Percentiles rank a stretch among this genome's conserved stretches.
Evolutionary conservation across 108 stramenopile genomes (phyloP).

Genomic region (Cyclotella atomus): DNA sequence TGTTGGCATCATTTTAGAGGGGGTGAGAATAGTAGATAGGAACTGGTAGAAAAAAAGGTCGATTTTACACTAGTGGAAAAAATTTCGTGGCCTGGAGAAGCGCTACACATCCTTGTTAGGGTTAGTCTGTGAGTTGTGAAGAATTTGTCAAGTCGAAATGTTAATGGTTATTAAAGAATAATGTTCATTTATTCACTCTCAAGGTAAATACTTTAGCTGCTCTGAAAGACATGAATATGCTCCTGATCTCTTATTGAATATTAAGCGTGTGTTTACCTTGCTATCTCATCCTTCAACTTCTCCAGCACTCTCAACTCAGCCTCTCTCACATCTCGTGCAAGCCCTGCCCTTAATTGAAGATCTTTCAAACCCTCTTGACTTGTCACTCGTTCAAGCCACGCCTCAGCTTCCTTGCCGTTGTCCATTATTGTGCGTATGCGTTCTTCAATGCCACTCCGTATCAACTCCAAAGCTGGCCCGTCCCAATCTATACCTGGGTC

Average conservation of each 20-base stretch:
- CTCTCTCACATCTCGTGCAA: slow-evolving; percentile 34
- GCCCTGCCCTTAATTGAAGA: slow-evolving; percentile 18
- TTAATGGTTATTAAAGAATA: no score
- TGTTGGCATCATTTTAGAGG: no score
- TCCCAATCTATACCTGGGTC: slow-evolving; percentile 36
- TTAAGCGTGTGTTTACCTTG: background rate
- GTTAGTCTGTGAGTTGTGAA: no score
- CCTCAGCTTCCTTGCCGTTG: slow-evolving; percentile 22
- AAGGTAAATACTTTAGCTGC: no score
- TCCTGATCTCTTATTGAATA: background rate
- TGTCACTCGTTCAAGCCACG: slow-evolving; percentile 26
- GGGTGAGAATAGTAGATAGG: no score
- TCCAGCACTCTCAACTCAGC: slow-evolving; percentile 45
- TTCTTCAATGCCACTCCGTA: slow-evolving; percentile 33
- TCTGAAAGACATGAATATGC: no score
- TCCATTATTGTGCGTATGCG: slow-evolving; percentile 31
- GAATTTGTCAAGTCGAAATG: no score
- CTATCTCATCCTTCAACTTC: background rate
- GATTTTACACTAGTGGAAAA: no score
- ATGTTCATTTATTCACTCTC: no score
- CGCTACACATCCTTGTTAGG: no score
- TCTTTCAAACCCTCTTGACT: background rate
- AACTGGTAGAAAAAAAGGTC: no score
- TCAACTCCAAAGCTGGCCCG: slow-evolving; percentile 20
- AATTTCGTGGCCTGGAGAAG: no score